phyloP scores from a whole-genome alignment of 495 filamentous ascomycete species.

The Xylaria castorea region DNA sequence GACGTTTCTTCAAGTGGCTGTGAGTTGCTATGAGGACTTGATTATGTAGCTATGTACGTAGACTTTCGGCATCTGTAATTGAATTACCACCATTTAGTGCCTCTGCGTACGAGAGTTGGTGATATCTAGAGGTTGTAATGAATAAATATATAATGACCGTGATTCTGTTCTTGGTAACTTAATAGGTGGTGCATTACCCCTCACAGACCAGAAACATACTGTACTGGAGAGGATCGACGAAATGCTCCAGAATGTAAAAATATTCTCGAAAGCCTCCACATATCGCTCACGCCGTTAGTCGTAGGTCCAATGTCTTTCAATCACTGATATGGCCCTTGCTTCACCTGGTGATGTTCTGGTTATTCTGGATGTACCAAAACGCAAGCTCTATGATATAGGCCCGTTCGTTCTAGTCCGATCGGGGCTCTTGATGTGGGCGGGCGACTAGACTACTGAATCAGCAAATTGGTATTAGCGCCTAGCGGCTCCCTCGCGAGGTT shows the following conservation, averaged over 20 bases:
- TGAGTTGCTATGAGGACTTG: background rate
- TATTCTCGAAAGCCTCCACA: background rate
- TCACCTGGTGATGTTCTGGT: background rate
- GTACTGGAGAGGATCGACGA: background rate
- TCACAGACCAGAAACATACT: background rate
- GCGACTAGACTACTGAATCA: background rate
- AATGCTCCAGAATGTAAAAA: background rate
- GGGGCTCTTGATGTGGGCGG: background rate
- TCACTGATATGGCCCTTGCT: background rate
- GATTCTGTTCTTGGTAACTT: background rate
- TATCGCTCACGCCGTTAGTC: background rate
- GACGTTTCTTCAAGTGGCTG: background rate
- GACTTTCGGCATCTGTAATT: background rate
- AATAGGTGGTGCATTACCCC: background rate
- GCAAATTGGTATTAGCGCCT: background rate
- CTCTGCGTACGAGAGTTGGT: background rate
- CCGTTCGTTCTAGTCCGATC: background rate
- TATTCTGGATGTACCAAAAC: background rate
- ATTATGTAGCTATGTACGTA: background rate
- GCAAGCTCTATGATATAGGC: background rate
- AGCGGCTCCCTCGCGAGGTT: background rate
- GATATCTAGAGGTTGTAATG: background rate
- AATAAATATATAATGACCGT: background rate
- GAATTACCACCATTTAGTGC: background rate
- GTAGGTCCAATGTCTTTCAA: background rate